Percentiles rank a stretch among this genome's conserved stretches.
phyloP scores from a whole-genome alignment of 2,329 filamentous ascomycete species.

The Fusarium tupiense region DNA sequence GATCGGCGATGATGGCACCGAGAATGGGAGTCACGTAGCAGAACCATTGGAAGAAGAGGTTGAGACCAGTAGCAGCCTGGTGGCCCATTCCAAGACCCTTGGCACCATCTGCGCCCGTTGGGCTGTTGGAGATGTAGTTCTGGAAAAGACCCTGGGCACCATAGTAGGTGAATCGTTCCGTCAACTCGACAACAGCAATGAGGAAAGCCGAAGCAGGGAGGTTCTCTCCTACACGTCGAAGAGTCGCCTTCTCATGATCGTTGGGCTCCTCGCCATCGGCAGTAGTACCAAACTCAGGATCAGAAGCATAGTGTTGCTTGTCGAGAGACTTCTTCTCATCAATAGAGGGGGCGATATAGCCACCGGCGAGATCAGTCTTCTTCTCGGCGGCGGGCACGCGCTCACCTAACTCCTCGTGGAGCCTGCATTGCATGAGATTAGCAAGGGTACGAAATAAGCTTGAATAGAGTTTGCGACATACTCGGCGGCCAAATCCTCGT shows the following conservation, averaged over 20 bases:
- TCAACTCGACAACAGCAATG: slow-evolving; percentile 65
- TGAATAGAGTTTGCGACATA: slow-evolving; percentile 36
- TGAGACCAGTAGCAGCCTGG: slow-evolving; percentile 63
- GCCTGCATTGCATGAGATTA: slow-evolving; percentile 34
- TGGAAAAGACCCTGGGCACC: slow-evolving; percentile 63
- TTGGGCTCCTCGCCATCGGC: slow-evolving; percentile 63
- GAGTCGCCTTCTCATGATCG: slow-evolving; percentile 58
- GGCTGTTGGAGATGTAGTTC: slow-evolving; percentile 59
- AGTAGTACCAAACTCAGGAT: slow-evolving; percentile 45
- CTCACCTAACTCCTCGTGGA: slow-evolving; percentile 43
- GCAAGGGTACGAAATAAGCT: slow-evolving; percentile 12
- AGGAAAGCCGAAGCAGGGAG: slow-evolving; percentile 65
- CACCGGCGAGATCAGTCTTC: slow-evolving; percentile 39
- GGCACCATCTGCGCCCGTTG: slow-evolving; percentile 50
- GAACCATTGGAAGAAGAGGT: slow-evolving; percentile 66
- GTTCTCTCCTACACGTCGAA: slow-evolving; percentile 64
- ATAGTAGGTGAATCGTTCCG: slow-evolving; percentile 68
- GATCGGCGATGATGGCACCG: slow-evolving; percentile 66
- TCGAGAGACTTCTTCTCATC: slow-evolving; percentile 41
- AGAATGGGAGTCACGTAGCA: slow-evolving; percentile 56
- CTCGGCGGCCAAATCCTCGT: slow-evolving; percentile 48
- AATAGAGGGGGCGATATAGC: slow-evolving; percentile 36
- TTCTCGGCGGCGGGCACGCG: slow-evolving; percentile 35
- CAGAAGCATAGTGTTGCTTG: slow-evolving; percentile 33
- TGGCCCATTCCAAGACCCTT: slow-evolving; percentile 66